Conservation (phyloP, 192 early-diverging fungal genomes). For the Gaertneriomyces semiglobifer region DNA sequence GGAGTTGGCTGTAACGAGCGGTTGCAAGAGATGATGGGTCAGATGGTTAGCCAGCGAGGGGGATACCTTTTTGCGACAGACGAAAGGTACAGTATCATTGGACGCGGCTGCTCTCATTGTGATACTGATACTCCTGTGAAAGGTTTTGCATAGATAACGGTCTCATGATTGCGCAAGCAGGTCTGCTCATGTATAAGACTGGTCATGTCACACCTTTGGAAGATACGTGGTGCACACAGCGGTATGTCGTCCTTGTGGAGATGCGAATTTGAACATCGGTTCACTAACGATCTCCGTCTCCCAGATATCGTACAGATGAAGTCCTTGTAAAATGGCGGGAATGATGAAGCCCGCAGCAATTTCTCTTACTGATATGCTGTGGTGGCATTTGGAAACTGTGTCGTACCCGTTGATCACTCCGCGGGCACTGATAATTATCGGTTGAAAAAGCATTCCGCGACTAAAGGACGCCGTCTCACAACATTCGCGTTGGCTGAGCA, state of each 20-base stretch:
- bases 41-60: constrained; percentile 85
- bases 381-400: no score
- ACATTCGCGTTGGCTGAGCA: no score
- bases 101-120: not conserved
- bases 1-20: constrained; percentile 95
- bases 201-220: constrained; percentile 78
- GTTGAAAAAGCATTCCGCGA: no score
- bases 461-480: no score
- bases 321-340: constrained; percentile 42
- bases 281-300: not conserved
- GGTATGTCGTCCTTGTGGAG: constrained; percentile 34
- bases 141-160: constrained; percentile 98
- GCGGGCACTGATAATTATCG: no score
- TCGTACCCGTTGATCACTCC: no score
- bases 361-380: no score
- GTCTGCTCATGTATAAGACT: constrained; percentile 76
- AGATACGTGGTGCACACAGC: constrained; percentile 89
- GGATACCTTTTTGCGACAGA: constrained; percentile 94
- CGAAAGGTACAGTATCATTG: constrained; percentile 65
- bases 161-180: constrained; percentile 99
- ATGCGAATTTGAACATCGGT: not conserved
- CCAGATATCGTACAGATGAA: constrained; percentile 42
- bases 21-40: constrained; percentile 96
- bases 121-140: not conserved
- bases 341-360: not conserved